Conservation (phyloP, 2,329 filamentous ascomycete genomes). For the Aspergillus ibericus region DNA sequence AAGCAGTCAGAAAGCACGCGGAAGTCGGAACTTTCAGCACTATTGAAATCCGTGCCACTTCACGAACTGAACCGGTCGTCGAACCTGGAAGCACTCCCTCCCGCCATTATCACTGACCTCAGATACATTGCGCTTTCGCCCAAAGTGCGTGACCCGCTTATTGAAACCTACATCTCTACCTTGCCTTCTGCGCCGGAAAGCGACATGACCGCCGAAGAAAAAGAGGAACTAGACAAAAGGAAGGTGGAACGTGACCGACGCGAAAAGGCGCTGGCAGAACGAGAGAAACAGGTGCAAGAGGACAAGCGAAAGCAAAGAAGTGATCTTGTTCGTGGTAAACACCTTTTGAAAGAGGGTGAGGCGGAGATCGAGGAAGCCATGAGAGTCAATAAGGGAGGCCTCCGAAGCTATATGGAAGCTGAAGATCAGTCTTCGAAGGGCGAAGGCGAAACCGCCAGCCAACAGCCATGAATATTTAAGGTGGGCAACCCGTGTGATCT, state of each 20-base stretch:
- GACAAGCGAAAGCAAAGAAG: slow-evolving; percentile 43
- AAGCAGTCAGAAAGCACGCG: slow-evolving; percentile 48
- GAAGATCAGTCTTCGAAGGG: slow-evolving; percentile 17
- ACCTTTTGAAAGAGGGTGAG: slow-evolving; percentile 45
- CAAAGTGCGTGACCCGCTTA: slow-evolving; percentile 41
- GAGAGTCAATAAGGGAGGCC: slow-evolving; percentile 43
- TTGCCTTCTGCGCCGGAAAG: slow-evolving; percentile 40
- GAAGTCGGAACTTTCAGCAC: slow-evolving; percentile 47
- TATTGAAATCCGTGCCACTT: slow-evolving; percentile 46
- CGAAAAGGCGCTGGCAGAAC: slow-evolving; percentile 45
- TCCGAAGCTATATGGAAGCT: slow-evolving; percentile 42
- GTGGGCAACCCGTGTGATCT: background rate
- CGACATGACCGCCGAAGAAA: slow-evolving; percentile 39
- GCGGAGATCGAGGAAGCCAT: slow-evolving; percentile 47
- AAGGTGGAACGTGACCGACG: slow-evolving; percentile 44
- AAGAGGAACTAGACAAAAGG: slow-evolving; percentile 41
- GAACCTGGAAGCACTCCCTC: slow-evolving; percentile 40
- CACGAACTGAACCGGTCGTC: slow-evolving; percentile 43
- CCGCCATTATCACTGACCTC: slow-evolving; percentile 44
- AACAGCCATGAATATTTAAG: background rate
- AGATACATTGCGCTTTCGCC: slow-evolving; percentile 45
- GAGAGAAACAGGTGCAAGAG: slow-evolving; percentile 45
- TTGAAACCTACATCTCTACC: slow-evolving; percentile 47
- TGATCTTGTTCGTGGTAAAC: slow-evolving; percentile 42
- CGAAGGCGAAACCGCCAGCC: background rate